A percentile compares a stretch with the other conserved stretches of the same genome.
Conservation (phyloP, 1,284 basidiomycete species). For the Cryptococcus sp. region DNA sequence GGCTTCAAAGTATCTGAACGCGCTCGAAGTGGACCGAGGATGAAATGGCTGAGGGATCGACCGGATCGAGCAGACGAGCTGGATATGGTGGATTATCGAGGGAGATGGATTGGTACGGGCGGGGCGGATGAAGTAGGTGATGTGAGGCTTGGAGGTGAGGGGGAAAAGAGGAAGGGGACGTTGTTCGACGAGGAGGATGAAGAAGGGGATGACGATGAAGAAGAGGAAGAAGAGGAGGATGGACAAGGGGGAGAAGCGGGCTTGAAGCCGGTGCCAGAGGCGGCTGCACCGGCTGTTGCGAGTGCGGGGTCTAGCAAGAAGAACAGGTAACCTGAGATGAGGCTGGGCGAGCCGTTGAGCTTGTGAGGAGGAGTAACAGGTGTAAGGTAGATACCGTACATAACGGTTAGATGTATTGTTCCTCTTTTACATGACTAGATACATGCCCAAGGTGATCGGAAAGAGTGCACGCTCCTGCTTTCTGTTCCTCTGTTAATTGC, state of each 20-base stretch:
- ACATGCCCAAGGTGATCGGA: too few species aligned
- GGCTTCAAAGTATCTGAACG: slow-evolving; percentile 58
- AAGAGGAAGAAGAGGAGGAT: slow-evolving; percentile 36
- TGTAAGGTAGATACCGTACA: too few species aligned
- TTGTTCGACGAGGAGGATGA: slow-evolving; percentile 38
- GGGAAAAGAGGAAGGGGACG: slow-evolving; percentile 17
- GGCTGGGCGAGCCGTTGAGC: too few species aligned
- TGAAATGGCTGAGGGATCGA: slow-evolving; percentile 89
- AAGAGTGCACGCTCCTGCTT: too few species aligned
- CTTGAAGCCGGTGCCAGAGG: neutral
- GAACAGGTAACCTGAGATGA: too few species aligned
- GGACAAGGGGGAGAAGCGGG: slow-evolving; percentile 1
- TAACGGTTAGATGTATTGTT: too few species aligned
- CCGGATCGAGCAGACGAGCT: slow-evolving; percentile 74
- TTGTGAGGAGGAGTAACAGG: too few species aligned
- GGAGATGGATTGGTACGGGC: slow-evolving; percentile 61
- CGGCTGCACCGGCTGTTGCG: neutral
- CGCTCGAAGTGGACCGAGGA: slow-evolving; percentile 81
- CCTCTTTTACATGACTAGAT: too few species aligned
- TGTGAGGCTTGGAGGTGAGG: neutral
- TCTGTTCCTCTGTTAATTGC: too few species aligned
- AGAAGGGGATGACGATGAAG: slow-evolving; percentile 24
- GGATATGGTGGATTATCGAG: slow-evolving; percentile 78
- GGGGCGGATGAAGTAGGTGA: slow-evolving; percentile 3
- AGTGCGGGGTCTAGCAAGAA: too few species aligned